Base-by-base conservation (phyloP, 371 early-diverging fungal genomes). In the Chytridiales sp. region DNA sequence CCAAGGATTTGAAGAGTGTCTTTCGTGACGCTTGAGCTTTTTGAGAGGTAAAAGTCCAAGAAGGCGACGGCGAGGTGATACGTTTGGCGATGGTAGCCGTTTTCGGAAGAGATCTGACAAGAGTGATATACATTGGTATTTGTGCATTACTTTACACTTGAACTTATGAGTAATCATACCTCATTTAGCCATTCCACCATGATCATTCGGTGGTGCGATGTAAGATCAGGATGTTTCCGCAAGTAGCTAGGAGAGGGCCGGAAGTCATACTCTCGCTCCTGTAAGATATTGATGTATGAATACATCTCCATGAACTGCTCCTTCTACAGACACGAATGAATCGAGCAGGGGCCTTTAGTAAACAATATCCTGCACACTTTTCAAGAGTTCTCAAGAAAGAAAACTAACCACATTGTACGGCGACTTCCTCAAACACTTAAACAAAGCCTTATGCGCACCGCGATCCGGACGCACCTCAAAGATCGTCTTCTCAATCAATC, bases 201-300 rank as follows among this genome's bases (percentile, higher is more conserved):
- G 22, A 51, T 51, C 51, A 51, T 51, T 22, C 51, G 22, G 36
- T 35, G 32, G 6, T 35, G 51, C 51, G 8, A 11, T 4, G 31
- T 51, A n/a, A 35, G 8, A 21, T 34, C 11, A 15, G 5, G 15
- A 24, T 51, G 51, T 24, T 51, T 51, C 22, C 11, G 3, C 5
- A 51, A 24, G 51, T 51, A 51, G 15, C n/a, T n/a, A n/a, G 15
- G n/a, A 6, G 51, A 51, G 35, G 51, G 51, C 22, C 51, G 31
- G 51, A 34, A 34, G 24, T 4, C 9, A 8, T 9, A 15, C 36
- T 51, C 51, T 9, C 19, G 32, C 22, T 51, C 51, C 19, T 35
- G 13, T 38, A 51, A 35, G 4, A 4, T n/a, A 31, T 51, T n/a
- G n/a, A n/a, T n/a, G n/a, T n/a, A n/a, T n/a, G n/a, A n/a, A n/a